A percentile compares a stretch with the other conserved stretches of the same genome.
phyloP scores from a whole-genome alignment of 106 monocot species.

The Allium fistulosum region DNA sequence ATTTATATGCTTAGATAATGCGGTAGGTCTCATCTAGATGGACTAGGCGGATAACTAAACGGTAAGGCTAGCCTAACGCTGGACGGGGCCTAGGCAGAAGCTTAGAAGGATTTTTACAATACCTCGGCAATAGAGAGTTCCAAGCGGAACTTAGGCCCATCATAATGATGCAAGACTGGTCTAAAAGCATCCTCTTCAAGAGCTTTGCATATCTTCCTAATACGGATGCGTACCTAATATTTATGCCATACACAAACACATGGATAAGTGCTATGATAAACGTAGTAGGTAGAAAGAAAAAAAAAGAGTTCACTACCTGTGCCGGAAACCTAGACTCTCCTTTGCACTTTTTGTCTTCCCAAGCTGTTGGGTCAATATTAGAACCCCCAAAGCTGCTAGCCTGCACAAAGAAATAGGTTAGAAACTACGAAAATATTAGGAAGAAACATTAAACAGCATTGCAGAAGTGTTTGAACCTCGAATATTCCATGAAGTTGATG shows the following conservation, averaged over 20 bases:
- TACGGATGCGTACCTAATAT: slow-evolving; percentile 67
- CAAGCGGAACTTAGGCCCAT: slow-evolving; percentile 91
- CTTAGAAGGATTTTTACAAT: neutral
- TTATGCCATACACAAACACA: neutral
- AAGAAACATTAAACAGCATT: neutral
- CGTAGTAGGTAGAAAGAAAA: neutral
- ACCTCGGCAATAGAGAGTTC: slow-evolving; percentile 94
- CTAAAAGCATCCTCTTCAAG: slow-evolving; percentile 91
- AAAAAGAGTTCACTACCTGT: slow-evolving; percentile 29
- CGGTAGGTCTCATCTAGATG: neutral
- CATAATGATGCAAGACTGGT: slow-evolving; percentile 91
- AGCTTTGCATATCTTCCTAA: slow-evolving; percentile 70
- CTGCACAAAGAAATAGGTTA: slow-evolving; percentile 15
- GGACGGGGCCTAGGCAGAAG: neutral
- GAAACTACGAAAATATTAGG: neutral
- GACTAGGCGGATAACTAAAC: neutral
- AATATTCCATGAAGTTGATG: slow-evolving; percentile 97
- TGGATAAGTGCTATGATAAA: neutral
- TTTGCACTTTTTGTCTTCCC: slow-evolving; percentile 82
- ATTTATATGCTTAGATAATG: neutral
- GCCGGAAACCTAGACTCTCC: slow-evolving; percentile 82
- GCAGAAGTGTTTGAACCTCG: slow-evolving; percentile 39
- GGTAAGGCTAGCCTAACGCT: neutral
- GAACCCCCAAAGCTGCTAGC: slow-evolving; percentile 72
- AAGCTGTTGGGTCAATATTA: slow-evolving; percentile 80